Conservation (phyloP, 1,284 basidiomycete genomes). For the Marasmius sp. region DNA sequence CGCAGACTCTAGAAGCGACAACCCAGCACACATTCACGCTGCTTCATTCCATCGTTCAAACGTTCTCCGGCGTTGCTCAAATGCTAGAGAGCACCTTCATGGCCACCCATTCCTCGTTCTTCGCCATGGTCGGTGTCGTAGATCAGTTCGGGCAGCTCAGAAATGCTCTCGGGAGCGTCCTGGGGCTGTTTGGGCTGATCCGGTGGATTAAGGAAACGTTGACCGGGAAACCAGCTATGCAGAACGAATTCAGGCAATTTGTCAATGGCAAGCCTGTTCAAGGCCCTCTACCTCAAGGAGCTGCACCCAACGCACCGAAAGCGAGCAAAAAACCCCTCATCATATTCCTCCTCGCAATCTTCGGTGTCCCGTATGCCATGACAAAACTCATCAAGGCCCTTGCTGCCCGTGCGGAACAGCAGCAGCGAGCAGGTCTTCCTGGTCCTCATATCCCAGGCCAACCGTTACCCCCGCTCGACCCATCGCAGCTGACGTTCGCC, state of each 20-base stretch:
- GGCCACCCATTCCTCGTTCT: slow-evolving; percentile 98
- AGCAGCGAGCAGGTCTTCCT: slow-evolving; percentile 27
- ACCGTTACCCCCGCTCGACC: slow-evolving; percentile 64
- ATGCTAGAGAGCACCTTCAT: slow-evolving; percentile 98
- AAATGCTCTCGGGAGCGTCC: slow-evolving; percentile 90
- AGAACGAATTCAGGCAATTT: slow-evolving; percentile 69
- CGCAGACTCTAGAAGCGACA: slow-evolving; percentile 85
- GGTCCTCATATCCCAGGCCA: slow-evolving; percentile 17
- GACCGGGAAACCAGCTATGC: slow-evolving; percentile 50
- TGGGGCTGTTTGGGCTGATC: slow-evolving; percentile 89
- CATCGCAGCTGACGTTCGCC: slow-evolving; percentile 82
- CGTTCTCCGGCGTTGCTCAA: slow-evolving; percentile 94
- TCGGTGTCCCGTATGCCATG: slow-evolving; percentile 96
- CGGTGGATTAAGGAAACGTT: slow-evolving; percentile 77
- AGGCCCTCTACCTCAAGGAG: slow-evolving; percentile 44
- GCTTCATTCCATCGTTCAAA: slow-evolving; percentile 93
- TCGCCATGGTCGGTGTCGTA: slow-evolving; percentile 97
- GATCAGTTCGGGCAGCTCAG: slow-evolving; percentile 93
- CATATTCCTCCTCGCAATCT: slow-evolving; percentile 93
- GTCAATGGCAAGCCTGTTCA: slow-evolving; percentile 64
- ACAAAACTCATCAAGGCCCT: slow-evolving; percentile 84
- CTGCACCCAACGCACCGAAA: slow-evolving; percentile 39
- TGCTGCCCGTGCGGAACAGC: slow-evolving; percentile 59
- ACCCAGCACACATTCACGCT: slow-evolving; percentile 94
- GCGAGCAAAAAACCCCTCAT: slow-evolving; percentile 89